Percentiles rank a stretch among this genome's conserved stretches.
These are phyloP conservation scores for Maudiozyma humilis DNA, from an alignment of 1,139 yeast genomes.

Conservation along the genomic window DNA sequence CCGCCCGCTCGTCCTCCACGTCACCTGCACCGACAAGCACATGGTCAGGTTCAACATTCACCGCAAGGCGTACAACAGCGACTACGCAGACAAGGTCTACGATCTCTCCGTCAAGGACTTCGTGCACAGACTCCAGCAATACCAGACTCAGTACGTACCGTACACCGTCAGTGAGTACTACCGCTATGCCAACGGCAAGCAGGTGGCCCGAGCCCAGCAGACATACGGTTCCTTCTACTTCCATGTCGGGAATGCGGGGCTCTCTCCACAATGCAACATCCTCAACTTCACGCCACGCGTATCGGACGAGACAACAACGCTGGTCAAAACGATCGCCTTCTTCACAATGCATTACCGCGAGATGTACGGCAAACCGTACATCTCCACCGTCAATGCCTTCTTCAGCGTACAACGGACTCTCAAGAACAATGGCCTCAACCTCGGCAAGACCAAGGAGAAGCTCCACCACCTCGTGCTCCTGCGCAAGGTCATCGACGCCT, in stretches of 20 bases:
- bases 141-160: constrained; percentile 49
- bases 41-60: constrained; percentile 50
- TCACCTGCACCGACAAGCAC: constrained; percentile 38
- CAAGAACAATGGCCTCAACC: neutral
- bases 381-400: constrained; percentile 1
- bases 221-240: constrained; percentile 7
- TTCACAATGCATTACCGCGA: neutral
- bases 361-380: neutral
- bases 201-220: too few species aligned
- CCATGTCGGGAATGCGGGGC: constrained; percentile 4
- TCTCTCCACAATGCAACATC: neutral
- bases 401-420: neutral
- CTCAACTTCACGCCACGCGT: neutral
- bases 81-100: constrained; percentile 43
- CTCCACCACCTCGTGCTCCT: too few species aligned
- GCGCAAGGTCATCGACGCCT: too few species aligned
- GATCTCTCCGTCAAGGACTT: constrained; percentile 52
- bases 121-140: constrained; percentile 47
- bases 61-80: constrained; percentile 51
- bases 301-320: neutral
- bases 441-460: neutral
- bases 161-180: constrained; percentile 42
- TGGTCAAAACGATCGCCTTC: neutral
- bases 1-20: constrained; percentile 37
- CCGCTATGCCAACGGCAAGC: too few species aligned